Evolutionary conservation across 768 basidiomycete genomes (phyloP).

Genomic region (Pholiota microspora): DNA sequence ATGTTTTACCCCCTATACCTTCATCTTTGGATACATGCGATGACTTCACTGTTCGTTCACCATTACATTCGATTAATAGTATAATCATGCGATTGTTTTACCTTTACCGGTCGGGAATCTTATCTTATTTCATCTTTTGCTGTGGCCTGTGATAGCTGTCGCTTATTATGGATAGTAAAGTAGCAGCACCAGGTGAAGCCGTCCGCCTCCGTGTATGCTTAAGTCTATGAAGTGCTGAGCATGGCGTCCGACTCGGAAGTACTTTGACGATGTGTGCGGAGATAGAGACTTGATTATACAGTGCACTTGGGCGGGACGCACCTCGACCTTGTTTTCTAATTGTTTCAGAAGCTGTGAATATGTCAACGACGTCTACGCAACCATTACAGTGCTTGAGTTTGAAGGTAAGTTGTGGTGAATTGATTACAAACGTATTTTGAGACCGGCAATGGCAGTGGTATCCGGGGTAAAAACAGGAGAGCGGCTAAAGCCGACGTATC

Average conservation of each 20-base stretch:
- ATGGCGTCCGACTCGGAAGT: too few species aligned
- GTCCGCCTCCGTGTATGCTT: neutral
- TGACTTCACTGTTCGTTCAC: conserved; percentile 1
- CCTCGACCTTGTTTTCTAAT: too few species aligned
- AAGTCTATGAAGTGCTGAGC: too few species aligned
- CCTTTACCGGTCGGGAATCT: neutral
- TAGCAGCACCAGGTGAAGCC: neutral
- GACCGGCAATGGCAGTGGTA: neutral
- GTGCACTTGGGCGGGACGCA: too few species aligned
- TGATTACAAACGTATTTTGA: too few species aligned
- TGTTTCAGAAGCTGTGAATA: too few species aligned
- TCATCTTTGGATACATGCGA: conserved; percentile 3
- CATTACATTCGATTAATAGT: conserved; percentile 2
- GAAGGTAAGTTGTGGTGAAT: too few species aligned
- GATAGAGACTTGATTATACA: too few species aligned
- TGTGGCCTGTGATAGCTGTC: neutral
- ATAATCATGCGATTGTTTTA: conserved; percentile 2
- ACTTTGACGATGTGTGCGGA: neutral
- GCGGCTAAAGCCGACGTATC: conserved; percentile 36
- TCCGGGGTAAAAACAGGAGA: conserved; percentile 5
- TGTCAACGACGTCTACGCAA: too few species aligned
- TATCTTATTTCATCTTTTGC: neutral
- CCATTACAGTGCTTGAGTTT: too few species aligned
- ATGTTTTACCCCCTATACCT: conserved; percentile 3
- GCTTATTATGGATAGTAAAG: neutral